phyloP scores from a whole-genome alignment of 2,329 filamentous ascomycete species.

The Trichoderma sp. region DNA sequence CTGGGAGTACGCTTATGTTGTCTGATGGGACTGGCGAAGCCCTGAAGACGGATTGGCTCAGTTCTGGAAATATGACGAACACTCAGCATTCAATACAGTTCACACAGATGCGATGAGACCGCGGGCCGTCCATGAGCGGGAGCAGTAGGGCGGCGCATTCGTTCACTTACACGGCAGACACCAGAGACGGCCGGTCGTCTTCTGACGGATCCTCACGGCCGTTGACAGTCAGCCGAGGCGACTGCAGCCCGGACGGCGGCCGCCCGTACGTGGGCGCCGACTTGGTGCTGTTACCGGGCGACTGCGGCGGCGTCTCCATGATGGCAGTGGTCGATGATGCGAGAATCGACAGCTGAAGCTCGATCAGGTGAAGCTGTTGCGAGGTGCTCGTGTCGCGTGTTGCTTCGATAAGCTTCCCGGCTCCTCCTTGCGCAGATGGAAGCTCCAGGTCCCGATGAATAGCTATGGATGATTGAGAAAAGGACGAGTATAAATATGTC shows the following conservation, averaged over 20 bases:
- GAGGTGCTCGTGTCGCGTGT: slow-evolving; percentile 2
- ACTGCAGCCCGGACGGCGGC: slow-evolving; percentile 31
- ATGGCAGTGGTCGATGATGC: neutral
- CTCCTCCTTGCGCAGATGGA: neutral
- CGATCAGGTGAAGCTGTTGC: neutral
- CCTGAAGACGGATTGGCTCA: slow-evolving; percentile 44
- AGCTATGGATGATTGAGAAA: neutral
- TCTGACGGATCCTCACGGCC: slow-evolving; percentile 32
- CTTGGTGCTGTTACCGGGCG: slow-evolving; percentile 12
- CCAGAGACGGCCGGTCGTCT: slow-evolving; percentile 22
- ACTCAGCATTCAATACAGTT: neutral
- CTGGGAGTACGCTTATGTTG: slow-evolving; percentile 62
- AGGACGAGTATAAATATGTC: neutral
- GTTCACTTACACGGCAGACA: slow-evolving; percentile 43
- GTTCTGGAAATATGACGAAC: slow-evolving; percentile 41
- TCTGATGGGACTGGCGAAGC: slow-evolving; percentile 57
- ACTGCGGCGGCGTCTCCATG: slow-evolving; percentile 34
- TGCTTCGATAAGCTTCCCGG: neutral
- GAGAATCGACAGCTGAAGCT: neutral
- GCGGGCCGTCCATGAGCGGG: neutral
- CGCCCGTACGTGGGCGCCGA: neutral
- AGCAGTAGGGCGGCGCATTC: slow-evolving; percentile 21
- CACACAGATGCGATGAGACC: neutral
- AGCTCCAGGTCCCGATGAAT: neutral
- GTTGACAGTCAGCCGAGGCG: slow-evolving; percentile 39